Evolutionary conservation across 495 filamentous ascomycete genomes (phyloP), one percentile per base, ranked within the genome.

Genomic region (Lasiosphaeria ovina): DNA sequence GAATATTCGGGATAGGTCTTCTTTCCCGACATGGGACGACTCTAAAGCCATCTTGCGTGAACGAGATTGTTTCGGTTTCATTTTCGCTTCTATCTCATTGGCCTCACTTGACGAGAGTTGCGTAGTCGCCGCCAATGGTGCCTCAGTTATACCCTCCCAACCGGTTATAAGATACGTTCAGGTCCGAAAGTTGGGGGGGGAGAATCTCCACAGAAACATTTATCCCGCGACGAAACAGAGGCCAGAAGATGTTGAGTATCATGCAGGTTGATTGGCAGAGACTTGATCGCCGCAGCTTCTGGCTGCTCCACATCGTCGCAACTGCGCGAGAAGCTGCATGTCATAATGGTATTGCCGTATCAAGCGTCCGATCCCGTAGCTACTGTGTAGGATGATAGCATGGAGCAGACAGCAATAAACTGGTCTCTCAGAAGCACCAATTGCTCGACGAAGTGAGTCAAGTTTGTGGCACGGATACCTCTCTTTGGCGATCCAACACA

Each of bases 121-220:
- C 49, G 47, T 47, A 8, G 8, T 38, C 11, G 47, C 16, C 32
- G 51, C 68, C 66, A 69, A 71, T 71, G 64, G 51, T 36, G 40
- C 49, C 36, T 38, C 38, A 51, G 48, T 56, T 69, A 71, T 73
- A 73, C 71, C 71, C 66, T 70, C 65, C 70, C 58, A 59, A 31
- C 55, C 49, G 54, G 40, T 55, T 65, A 55, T 57, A 60, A 64
- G 51, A 33, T 57, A 52, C 32, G 35, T 34, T 54, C 24, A 64
- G n/a, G n/a, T 44, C 54, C 51, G 58, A 50, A 55, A 51, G 52
- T 36, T 42, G 58, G 24, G 60, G 5, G 47, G 17, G 36, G 51
- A 54, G 33, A 51, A 51, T 61, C 61, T 44, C 69, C 63, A 65
- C 51, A 65, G 40, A 54, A 59, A 55, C 40, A 17, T 55, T 47